A percentile compares a stretch with the other conserved stretches of the same genome.
phyloP scores from a whole-genome alignment of 805 yeast species.

The Nakazawaea siamensis region DNA sequence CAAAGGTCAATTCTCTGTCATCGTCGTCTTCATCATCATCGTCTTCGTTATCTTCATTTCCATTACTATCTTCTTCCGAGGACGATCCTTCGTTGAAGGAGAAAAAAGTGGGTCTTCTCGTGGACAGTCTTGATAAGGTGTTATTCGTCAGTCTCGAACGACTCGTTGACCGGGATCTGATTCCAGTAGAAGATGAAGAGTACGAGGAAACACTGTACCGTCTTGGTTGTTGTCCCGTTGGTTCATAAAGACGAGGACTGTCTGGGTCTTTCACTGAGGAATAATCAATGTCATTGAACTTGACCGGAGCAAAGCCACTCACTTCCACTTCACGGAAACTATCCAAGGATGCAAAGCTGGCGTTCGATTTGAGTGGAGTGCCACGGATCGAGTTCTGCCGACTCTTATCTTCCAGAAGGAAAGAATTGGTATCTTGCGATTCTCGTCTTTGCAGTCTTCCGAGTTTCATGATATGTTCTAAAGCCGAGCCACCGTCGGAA shows the following conservation, averaged over 20 bases:
- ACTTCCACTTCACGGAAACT: slow-evolving; percentile 38
- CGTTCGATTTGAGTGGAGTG: too few relatives aligned
- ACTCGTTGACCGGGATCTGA: background rate
- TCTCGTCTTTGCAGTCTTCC: too few relatives aligned
- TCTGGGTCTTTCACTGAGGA: background rate
- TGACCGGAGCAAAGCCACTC: slow-evolving; percentile 26
- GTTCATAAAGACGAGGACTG: background rate
- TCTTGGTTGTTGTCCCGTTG: background rate
- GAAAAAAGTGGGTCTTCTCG: too few relatives aligned
- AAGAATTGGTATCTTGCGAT: too few relatives aligned
- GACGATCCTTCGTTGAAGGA: slow-evolving; percentile 2
- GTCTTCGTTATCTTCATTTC: slow-evolving; percentile 12
- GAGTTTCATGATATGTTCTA: too few relatives aligned
- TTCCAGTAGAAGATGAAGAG: background rate
- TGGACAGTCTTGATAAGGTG: too few relatives aligned
- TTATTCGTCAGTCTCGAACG: too few relatives aligned
- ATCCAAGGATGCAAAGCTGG: slow-evolving; percentile 74
- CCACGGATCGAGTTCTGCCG: too few relatives aligned
- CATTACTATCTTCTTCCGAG: slow-evolving; percentile 10
- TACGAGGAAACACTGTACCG: background rate
- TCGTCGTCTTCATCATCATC: slow-evolving; percentile 29
- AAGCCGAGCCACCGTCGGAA: too few relatives aligned
- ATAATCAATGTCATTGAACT: background rate
- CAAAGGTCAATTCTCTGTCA: slow-evolving; percentile 34
- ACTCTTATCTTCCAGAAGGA: too few relatives aligned